Conservation (phyloP, 1,284 basidiomycete genomes). For the Boletus semigastroideus region DNA sequence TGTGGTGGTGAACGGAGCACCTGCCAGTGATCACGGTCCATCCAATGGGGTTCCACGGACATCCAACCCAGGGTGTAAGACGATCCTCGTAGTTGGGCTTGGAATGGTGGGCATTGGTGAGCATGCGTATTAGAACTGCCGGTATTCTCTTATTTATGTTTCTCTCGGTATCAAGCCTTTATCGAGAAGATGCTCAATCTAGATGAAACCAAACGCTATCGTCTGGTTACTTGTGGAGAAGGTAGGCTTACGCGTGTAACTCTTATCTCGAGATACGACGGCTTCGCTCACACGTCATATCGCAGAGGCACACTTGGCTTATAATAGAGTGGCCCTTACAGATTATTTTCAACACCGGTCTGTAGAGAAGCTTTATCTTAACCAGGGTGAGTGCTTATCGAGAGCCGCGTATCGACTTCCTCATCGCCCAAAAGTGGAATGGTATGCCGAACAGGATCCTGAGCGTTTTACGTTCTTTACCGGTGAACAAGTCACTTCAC, state of each 20-base stretch:
- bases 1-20: too few relatives aligned
- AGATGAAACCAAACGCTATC: conserved; percentile 49
- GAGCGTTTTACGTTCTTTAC: conserved; percentile 53
- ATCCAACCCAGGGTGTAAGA: conserved; percentile 7
- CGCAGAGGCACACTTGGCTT: conserved; percentile 36
- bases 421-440: conserved; percentile 36
- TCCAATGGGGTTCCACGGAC: not conserved
- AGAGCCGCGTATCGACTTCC: not conserved
- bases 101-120: conserved; percentile 71
- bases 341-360: conserved; percentile 67
- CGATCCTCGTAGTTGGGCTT: conserved; percentile 57
- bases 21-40: too few relatives aligned
- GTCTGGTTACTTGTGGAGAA: conserved; percentile 63
- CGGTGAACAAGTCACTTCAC: conserved; percentile 51
- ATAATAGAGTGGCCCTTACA: conserved; percentile 59
- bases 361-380: conserved; percentile 66
- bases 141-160: conserved; percentile 9
- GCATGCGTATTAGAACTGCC: conserved; percentile 1
- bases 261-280: conserved; percentile 12
- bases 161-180: conserved; percentile 43
- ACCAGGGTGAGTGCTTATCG: conserved; percentile 39
- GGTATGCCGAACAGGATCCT: conserved; percentile 66
- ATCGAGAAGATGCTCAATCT: conserved; percentile 66
- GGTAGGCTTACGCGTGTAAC: conserved; percentile 33
- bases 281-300: not conserved